phyloP scores from a whole-genome alignment of 139 green algal genomes.

The Coccomyxa sp. region DNA sequence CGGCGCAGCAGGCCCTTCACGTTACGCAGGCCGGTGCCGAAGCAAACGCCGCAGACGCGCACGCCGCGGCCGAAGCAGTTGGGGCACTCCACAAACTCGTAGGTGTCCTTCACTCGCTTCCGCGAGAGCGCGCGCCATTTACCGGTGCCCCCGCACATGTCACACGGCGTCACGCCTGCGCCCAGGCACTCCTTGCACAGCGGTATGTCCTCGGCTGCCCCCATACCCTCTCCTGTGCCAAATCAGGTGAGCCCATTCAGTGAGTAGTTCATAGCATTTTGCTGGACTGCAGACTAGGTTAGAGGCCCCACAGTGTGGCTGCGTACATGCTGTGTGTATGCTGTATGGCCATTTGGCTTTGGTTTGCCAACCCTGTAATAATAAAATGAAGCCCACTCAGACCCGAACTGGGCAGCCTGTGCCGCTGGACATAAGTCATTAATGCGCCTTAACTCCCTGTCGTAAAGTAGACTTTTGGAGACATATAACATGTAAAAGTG shows the following conservation, averaged over 20 bases:
- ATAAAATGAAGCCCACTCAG: background rate
- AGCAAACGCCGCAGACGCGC: slow-evolving; percentile 91
- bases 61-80: slow-evolving; percentile 92
- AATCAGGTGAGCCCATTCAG: background rate
- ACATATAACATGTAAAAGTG: too few relatives aligned
- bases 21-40: slow-evolving; percentile 92
- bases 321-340: too few relatives aligned
- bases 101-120: slow-evolving; percentile 88
- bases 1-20: slow-evolving; percentile 85
- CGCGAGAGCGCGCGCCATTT: slow-evolving; percentile 95
- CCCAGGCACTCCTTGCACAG: slow-evolving; percentile 79
- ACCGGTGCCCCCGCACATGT: slow-evolving; percentile 98
- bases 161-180: slow-evolving; percentile 74
- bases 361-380: background rate
- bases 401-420: background rate
- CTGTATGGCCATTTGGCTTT: background rate
- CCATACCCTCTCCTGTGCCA: background rate
- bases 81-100: slow-evolving; percentile 98
- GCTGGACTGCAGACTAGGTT: background rate
- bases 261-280: background rate
- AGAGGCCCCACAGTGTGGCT: too few relatives aligned
- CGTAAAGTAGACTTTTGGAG: background rate
- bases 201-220: background rate
- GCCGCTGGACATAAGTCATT: background rate
- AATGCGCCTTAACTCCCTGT: background rate